Evolutionary conservation across 805 yeast genomes (phyloP).

Genomic region (Zygoascus bituminiphila): DNA sequence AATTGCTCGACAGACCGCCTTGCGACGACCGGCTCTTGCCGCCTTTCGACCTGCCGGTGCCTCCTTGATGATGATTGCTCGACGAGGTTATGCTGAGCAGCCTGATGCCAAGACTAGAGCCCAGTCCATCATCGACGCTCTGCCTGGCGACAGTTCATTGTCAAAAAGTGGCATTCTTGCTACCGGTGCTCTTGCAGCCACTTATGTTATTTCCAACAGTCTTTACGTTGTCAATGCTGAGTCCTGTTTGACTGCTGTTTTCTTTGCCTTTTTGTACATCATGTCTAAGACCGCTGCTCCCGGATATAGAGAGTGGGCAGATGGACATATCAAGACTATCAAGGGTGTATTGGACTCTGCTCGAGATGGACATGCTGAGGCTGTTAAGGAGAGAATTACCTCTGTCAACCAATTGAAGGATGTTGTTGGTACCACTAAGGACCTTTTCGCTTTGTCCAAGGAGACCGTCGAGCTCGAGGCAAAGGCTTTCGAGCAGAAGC

Average conservation of each 20-base stretch:
- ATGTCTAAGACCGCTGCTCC: conserved; percentile 88
- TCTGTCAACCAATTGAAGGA: conserved; percentile 84
- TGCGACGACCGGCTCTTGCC: background rate
- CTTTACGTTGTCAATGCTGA: conserved; percentile 91
- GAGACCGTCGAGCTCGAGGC: conserved; percentile 97
- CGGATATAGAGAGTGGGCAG: conserved; percentile 89
- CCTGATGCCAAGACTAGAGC: conserved; percentile 87
- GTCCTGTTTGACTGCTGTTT: conserved; percentile 74
- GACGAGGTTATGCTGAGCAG: conserved; percentile 27
- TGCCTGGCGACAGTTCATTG: conserved; percentile 83
- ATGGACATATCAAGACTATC: conserved; percentile 73
- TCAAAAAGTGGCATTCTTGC: conserved; percentile 94
- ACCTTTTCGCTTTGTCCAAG: conserved; percentile 86
- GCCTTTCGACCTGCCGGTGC: background rate
- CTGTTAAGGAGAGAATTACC: conserved; percentile 87
- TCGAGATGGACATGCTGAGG: conserved; percentile 81
- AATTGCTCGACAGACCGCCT: background rate
- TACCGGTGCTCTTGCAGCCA: conserved; percentile 87
- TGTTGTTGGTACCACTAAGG: conserved; percentile 85
- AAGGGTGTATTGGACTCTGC: conserved; percentile 76
- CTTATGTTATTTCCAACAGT: conserved; percentile 91
- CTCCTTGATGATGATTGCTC: background rate
- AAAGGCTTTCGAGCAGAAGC: conserved; percentile 86
- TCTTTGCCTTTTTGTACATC: conserved; percentile 65
- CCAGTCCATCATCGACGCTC: conserved; percentile 74